Evolutionary conservation across 208 protist species (phyloP).

Genomic region (Acanthamoeba triangularis): DNA sequence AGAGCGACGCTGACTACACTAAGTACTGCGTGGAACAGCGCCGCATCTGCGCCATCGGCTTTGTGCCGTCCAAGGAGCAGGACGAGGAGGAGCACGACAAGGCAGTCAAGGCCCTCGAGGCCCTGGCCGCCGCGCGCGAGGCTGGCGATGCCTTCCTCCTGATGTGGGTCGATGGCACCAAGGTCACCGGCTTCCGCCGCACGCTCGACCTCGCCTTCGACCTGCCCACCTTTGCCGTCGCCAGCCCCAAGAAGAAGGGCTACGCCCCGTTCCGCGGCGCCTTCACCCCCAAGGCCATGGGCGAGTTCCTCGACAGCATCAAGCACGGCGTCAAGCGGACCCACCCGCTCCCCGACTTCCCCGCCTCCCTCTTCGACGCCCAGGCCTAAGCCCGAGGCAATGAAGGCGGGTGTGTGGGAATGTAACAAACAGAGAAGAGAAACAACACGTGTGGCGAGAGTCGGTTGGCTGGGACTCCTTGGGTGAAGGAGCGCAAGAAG

Average conservation of each 20-base stretch:
- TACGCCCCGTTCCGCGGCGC: constrained; percentile 23
- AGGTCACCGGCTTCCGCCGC: not conserved
- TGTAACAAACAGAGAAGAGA: not conserved
- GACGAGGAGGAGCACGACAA: constrained; percentile 53
- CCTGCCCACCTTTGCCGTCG: not conserved
- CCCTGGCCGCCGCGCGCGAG: not conserved
- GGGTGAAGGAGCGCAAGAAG: too few relatives aligned
- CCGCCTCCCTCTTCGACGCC: not conserved
- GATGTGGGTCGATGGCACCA: constrained; percentile 28
- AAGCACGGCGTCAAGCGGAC: constrained; percentile 41
- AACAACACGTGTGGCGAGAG: not conserved
- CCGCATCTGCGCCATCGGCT: constrained; percentile 54
- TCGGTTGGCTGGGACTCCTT: too few relatives aligned
- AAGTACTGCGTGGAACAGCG: constrained; percentile 41
- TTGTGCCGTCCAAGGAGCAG: constrained; percentile 50
- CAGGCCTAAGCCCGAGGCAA: not conserved
- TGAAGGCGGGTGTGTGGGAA: not conserved
- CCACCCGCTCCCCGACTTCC: not conserved
- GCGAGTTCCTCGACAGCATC: constrained; percentile 60
- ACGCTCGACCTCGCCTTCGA: constrained; percentile 40
- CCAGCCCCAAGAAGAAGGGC: constrained; percentile 65
- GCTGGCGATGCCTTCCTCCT: constrained; percentile 30
- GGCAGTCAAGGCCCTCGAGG: not conserved
- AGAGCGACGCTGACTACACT: constrained; percentile 6
- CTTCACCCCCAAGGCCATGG: constrained; percentile 62